Evolutionary conservation across 2,329 filamentous ascomycete genomes (phyloP).

Genomic region (Neurospora sp.): DNA sequence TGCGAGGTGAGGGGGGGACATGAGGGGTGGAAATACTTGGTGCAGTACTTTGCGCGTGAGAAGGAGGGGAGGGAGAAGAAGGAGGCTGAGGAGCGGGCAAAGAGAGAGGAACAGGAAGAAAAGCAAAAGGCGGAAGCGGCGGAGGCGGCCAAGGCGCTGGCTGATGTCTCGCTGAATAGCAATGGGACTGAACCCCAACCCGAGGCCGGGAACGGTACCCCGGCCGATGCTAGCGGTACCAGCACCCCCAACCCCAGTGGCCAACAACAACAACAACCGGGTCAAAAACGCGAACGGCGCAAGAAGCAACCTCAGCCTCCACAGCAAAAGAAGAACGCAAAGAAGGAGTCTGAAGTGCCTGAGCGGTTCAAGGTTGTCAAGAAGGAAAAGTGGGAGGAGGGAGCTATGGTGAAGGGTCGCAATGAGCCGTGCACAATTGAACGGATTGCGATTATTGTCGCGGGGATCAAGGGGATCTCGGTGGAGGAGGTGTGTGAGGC

Average conservation of each 20-base stretch:
- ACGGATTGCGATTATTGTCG: conserved; percentile 80
- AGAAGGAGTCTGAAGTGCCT: conserved; percentile 57
- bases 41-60: conserved; percentile 22
- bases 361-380: conserved; percentile 75
- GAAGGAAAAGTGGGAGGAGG: conserved; percentile 89
- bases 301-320: conserved; percentile 26
- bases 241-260: background rate
- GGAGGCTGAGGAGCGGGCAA: conserved; percentile 18
- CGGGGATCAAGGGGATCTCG: conserved; percentile 69
- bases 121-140: conserved; percentile 10
- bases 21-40: conserved; percentile 65
- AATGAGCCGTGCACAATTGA: conserved; percentile 89
- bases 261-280: background rate
- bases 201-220: background rate
- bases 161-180: background rate
- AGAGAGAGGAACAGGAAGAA: conserved; percentile 8
- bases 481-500: conserved; percentile 80
- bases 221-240: background rate
- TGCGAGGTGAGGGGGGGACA: conserved; percentile 89
- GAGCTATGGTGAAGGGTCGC: conserved; percentile 83
- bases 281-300: background rate
- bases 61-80: conserved; percentile 20
- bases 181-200: background rate
- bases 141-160: conserved; percentile 1
- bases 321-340: conserved; percentile 39